phyloP scores from a whole-genome alignment of 176 grass and related monocot species.

The Cenchrus americanus region DNA sequence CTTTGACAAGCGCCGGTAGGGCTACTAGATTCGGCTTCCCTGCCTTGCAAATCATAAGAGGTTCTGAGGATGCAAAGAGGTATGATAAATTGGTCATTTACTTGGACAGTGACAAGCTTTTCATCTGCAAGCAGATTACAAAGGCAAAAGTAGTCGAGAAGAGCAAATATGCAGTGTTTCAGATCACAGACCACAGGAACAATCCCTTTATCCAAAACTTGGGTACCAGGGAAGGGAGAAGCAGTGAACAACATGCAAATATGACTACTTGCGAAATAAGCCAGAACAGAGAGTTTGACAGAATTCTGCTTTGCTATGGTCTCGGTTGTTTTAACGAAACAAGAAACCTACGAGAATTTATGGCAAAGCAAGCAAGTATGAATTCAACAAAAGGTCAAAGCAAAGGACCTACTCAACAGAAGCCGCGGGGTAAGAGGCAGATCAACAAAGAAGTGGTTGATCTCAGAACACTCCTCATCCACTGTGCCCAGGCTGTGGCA shows the following conservation, averaged over 20 bases:
- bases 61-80: constrained; percentile 42
- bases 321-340: background rate
- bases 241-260: constrained; percentile 43
- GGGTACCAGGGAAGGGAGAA: constrained; percentile 51
- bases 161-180: constrained; percentile 14
- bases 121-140: constrained; percentile 14
- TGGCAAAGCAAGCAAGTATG: background rate
- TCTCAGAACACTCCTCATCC: constrained; percentile 56
- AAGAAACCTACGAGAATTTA: background rate
- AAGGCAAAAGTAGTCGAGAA: constrained; percentile 19
- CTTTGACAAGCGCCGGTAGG: constrained; percentile 1
- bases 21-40: background rate
- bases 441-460: constrained; percentile 56
- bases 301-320: constrained; percentile 47
- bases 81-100: constrained; percentile 53
- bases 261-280: constrained; percentile 45
- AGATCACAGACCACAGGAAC: constrained; percentile 37
- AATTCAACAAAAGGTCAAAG: constrained; percentile 19
- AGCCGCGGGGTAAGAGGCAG: constrained; percentile 21
- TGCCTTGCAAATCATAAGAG: constrained; percentile 48
- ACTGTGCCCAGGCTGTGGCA: constrained; percentile 64
- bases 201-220: constrained; percentile 24
- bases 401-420: constrained; percentile 12
- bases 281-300: constrained; percentile 53
- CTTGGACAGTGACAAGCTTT: constrained; percentile 22